Conservation (phyloP, 2,329 filamentous ascomycete genomes). For the Biscogniauxia sp. region DNA sequence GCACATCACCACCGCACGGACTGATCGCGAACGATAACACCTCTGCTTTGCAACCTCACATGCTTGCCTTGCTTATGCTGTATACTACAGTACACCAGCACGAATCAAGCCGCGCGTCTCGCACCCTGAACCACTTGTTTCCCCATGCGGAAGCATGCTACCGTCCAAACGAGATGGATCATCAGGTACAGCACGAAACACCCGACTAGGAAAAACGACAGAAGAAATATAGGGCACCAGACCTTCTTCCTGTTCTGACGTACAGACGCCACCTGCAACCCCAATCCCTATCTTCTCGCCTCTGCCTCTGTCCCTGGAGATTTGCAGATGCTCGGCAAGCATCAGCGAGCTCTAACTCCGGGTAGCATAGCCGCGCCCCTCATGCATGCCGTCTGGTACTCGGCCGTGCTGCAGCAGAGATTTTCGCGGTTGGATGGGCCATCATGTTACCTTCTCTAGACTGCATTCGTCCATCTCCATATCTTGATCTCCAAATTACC, state of each 20-base stretch:
- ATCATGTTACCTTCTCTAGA: slow-evolving; percentile 3
- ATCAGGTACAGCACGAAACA: slow-evolving; percentile 16
- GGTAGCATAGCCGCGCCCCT: slow-evolving; percentile 17
- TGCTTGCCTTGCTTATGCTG: neutral
- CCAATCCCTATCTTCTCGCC: neutral
- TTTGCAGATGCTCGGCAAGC: slow-evolving; percentile 19
- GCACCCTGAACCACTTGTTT: neutral
- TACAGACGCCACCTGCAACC: slow-evolving; percentile 22
- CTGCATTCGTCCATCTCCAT: neutral
- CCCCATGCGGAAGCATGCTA: neutral
- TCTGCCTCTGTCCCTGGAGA: slow-evolving; percentile 11
- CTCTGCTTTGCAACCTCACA: neutral
- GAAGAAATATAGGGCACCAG: neutral
- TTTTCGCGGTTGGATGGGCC: slow-evolving; percentile 8
- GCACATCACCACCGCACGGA: neutral
- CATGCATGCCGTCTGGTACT: slow-evolving; percentile 3
- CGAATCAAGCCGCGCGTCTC: neutral
- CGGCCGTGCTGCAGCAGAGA: slow-evolving; percentile 8
- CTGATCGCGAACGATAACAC: no score
- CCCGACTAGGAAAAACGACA: no score
- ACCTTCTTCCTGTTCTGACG: slow-evolving; percentile 12
- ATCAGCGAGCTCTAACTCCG: slow-evolving; percentile 18
- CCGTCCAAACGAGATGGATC: slow-evolving; percentile 8
- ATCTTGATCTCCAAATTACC: neutral
- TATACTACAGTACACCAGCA: neutral